Percentiles rank a stretch among this genome's conserved stretches.
Evolutionary conservation across 1,284 basidiomycete species (phyloP).

Genomic region (Clitocybe nebularis): DNA sequence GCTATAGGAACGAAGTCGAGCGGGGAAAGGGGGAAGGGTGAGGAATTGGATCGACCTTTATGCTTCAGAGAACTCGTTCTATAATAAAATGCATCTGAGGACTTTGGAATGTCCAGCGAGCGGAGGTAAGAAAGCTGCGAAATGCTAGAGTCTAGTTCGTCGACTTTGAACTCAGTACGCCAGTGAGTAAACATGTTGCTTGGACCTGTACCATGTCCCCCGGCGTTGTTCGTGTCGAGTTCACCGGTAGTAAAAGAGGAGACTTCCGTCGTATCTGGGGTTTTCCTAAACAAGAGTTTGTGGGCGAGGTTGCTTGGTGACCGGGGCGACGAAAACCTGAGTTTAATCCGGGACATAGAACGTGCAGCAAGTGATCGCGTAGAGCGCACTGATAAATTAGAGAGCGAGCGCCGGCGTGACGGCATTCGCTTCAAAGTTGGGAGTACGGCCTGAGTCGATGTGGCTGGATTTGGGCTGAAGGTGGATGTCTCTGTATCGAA

Average conservation of each 20-base stretch:
- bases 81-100: constrained; percentile 13
- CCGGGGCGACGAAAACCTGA: constrained; percentile 41
- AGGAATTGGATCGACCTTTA: constrained; percentile 62
- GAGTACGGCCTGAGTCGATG: constrained; percentile 9
- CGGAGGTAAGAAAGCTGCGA: constrained; percentile 11
- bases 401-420: constrained; percentile 53
- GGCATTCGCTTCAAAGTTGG: constrained; percentile 24
- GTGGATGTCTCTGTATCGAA: neutral
- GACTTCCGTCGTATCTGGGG: constrained; percentile 18
- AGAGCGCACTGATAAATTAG: constrained; percentile 46
- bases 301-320: constrained; percentile 49
- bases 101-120: constrained; percentile 7
- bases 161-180: constrained; percentile 16
- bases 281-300: constrained; percentile 48
- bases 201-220: neutral
- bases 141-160: constrained; percentile 17
- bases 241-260: neutral
- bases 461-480: constrained; percentile 5
- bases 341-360: constrained; percentile 44
- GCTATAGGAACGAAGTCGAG: constrained; percentile 51
- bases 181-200: constrained; percentile 6
- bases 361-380: constrained; percentile 38
- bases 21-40: constrained; percentile 53
- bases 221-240: neutral
- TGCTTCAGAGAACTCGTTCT: constrained; percentile 27